Evolutionary conservation across 345 rosid species (phyloP).

Genomic region (Diplotaxis tenuifolia): DNA sequence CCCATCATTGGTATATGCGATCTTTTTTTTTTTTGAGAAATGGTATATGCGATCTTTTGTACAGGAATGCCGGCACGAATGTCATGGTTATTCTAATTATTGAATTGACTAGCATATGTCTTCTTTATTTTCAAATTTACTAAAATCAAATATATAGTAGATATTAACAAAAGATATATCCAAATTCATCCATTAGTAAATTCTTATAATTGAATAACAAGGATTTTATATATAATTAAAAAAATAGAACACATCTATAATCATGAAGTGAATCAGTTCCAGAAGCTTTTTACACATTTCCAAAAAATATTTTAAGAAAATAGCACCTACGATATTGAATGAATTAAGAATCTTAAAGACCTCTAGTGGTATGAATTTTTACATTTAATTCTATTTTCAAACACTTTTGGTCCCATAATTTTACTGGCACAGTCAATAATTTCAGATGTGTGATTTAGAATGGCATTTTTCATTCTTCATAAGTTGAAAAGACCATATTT

Average conservation of each 20-base stretch:
- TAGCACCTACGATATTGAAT: not conserved
- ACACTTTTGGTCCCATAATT: too few species aligned
- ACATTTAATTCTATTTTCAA: not conserved
- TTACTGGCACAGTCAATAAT: too few species aligned
- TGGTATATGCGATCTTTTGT: too few species aligned
- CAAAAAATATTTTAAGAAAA: not conserved
- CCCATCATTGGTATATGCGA: not conserved
- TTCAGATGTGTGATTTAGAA: too few species aligned
- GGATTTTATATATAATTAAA: not conserved
- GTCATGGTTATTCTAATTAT: conserved; percentile 22
- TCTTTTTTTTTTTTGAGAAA: too few species aligned
- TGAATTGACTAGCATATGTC: not conserved
- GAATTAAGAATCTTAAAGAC: not conserved
- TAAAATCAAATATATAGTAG: not conserved
- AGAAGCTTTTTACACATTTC: not conserved
- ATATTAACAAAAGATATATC: too few species aligned
- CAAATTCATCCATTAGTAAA: not conserved
- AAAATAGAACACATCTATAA: not conserved
- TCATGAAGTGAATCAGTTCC: not conserved
- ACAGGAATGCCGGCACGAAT: not conserved
- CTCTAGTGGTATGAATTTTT: not conserved
- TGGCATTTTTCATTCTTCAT: too few species aligned
- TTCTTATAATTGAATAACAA: not conserved
- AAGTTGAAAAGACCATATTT: too few species aligned
- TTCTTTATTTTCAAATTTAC: not conserved